Conservation (phyloP, 441 rosid species). For the Populus hybrid region DNA sequence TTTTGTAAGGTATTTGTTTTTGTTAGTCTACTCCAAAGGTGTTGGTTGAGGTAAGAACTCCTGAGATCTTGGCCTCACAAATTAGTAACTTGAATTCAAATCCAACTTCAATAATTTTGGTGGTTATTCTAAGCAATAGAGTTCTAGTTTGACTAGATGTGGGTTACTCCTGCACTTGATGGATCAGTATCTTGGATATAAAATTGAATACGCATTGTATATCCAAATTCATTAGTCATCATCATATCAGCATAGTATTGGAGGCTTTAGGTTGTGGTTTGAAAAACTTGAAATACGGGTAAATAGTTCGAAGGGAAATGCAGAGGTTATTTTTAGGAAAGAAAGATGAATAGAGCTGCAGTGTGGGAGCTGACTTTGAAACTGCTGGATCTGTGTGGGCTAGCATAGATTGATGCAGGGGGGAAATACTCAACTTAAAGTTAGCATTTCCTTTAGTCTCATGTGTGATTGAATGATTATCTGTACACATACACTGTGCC, state of each 20-base stretch:
- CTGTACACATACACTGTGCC: too few relatives aligned
- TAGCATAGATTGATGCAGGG: not conserved
- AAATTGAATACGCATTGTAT: not conserved
- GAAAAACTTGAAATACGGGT: not conserved
- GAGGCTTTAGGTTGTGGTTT: not conserved
- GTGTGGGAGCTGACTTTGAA: not conserved
- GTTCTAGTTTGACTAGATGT: not conserved
- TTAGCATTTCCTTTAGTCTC: not conserved
- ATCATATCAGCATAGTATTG: not conserved
- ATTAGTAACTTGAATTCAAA: not conserved
- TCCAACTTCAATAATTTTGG: not conserved
- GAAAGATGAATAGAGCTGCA: not conserved
- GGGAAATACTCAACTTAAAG: not conserved
- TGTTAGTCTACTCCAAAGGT: not conserved
- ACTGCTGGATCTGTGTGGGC: not conserved
- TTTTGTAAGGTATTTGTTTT: not conserved
- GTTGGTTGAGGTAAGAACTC: not conserved
- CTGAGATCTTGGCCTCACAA: not conserved
- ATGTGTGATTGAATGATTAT: too few relatives aligned
- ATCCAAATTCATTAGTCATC: not conserved
- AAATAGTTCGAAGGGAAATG: not conserved
- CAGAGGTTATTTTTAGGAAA: not conserved
- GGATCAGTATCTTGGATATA: conserved; percentile 1
- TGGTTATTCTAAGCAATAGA: not conserved
- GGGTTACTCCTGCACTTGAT: not conserved